phyloP scores from a whole-genome alignment of 257 asterid genomes.

The Nicotiana knightiana region DNA sequence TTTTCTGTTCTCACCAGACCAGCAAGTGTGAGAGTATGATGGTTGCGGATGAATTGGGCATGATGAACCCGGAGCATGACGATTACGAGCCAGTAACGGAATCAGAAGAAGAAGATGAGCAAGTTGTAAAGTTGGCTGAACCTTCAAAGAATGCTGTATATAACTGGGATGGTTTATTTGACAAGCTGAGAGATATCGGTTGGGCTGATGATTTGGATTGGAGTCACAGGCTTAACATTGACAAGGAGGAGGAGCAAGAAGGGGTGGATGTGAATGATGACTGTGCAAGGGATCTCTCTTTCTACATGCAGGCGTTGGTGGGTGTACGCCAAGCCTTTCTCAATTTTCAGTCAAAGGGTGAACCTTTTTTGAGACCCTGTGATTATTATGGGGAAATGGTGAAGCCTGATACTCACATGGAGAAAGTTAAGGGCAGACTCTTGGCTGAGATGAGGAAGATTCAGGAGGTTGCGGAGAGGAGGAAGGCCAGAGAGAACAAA shows the following conservation, averaged over 20 bases:
- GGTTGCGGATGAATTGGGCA: not conserved
- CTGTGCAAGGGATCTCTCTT: conserved; percentile 65
- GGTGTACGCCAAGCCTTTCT: conserved; percentile 58
- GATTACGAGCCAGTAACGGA: conserved; percentile 35
- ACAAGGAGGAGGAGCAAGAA: conserved; percentile 46
- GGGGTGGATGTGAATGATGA: conserved; percentile 76
- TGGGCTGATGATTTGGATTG: conserved; percentile 71
- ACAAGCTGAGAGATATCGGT: conserved; percentile 60
- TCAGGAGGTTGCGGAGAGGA: conserved; percentile 81
- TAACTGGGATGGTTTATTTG: conserved; percentile 60
- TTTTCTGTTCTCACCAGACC: not conserved
- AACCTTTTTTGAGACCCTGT: conserved; percentile 65
- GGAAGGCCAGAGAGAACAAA: conserved; percentile 75
- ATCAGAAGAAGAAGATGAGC: conserved; percentile 46
- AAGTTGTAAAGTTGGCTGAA: conserved; percentile 43
- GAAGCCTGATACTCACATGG: conserved; percentile 79
- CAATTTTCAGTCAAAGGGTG: conserved; percentile 54
- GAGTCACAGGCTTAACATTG: conserved; percentile 54
- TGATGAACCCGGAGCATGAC: not conserved
- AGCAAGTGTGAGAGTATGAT: not conserved
- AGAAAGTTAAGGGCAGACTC: conserved; percentile 72
- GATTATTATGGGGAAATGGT: conserved; percentile 92
- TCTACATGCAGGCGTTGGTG: conserved; percentile 76
- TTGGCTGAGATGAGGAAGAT: conserved; percentile 61
- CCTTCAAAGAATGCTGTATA: conserved; percentile 65